Conservation (phyloP, 352 stramenopile genomes). For the Plasmopara viticola region DNA sequence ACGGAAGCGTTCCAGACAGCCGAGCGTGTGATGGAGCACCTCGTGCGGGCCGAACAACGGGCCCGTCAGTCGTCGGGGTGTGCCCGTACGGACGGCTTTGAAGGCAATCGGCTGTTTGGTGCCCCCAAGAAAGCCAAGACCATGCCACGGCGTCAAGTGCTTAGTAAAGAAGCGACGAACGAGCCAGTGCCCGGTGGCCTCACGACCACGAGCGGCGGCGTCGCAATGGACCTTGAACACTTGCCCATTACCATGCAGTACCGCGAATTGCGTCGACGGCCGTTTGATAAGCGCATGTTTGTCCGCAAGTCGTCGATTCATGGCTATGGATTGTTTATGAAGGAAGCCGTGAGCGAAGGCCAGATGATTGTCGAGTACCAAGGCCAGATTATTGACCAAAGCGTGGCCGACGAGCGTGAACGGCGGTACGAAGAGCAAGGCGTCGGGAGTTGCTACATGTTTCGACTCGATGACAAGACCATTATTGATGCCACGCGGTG, state of each 20-base stretch:
- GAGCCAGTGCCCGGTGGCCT: conserved; percentile 18
- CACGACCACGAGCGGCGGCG: conserved; percentile 17
- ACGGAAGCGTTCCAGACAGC: conserved; percentile 70
- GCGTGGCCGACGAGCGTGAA: conserved; percentile 90
- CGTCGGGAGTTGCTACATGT: conserved; percentile 97
- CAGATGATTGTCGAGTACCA: conserved; percentile 98
- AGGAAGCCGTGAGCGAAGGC: conserved; percentile 84
- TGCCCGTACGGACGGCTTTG: conserved; percentile 81
- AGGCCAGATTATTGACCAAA: conserved; percentile 88
- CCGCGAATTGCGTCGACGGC: conserved; percentile 84
- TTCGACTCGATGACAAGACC: conserved; percentile 89
- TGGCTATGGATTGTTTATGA: conserved; percentile 94
- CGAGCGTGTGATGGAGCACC: conserved; percentile 72
- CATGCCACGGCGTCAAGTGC: conserved; percentile 24
- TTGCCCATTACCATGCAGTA: conserved; percentile 88
- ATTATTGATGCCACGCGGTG: conserved; percentile 93
- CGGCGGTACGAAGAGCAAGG: conserved; percentile 90
- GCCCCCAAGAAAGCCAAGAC: conserved; percentile 28
- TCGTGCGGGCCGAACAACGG: conserved; percentile 75
- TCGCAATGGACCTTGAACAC: conserved; percentile 77
- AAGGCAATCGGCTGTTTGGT: conserved; percentile 47
- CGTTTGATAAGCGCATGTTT: conserved; percentile 86
- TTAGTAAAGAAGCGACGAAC: conserved; percentile 34
- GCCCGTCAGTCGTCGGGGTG: conserved; percentile 79
- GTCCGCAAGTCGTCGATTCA: conserved; percentile 94